Conservation (phyloP, 495 filamentous ascomycete genomes). For the Tuber brumale region DNA sequence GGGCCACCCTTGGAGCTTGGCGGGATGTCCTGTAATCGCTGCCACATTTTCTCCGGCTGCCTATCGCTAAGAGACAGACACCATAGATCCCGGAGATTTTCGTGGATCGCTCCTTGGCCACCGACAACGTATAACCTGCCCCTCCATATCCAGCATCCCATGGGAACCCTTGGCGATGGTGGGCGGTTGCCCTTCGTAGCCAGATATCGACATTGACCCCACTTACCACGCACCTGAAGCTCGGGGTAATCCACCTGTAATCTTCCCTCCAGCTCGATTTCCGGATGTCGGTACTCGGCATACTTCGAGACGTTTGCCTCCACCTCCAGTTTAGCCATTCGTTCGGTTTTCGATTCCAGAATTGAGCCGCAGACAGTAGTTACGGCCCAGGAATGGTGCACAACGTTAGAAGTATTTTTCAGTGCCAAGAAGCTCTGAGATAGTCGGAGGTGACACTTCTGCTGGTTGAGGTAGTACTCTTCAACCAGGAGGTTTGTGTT, state of each 20-base stretch:
- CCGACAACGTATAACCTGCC: conserved; percentile 24
- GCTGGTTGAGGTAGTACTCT: conserved; percentile 34
- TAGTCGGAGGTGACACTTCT: conserved; percentile 32
- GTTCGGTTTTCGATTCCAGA: conserved; percentile 21
- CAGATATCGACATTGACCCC: conserved; percentile 16
- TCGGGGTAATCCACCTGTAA: conserved; percentile 22
- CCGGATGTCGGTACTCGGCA: conserved; percentile 33
- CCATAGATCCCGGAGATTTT: conserved; percentile 32
- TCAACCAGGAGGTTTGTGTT: conserved; percentile 36
- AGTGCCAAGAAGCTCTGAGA: conserved; percentile 27
- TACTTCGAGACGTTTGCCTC: conserved; percentile 30
- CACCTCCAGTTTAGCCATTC: conserved; percentile 26
- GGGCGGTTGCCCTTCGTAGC: conserved; percentile 7
- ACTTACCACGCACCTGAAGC: conserved; percentile 30
- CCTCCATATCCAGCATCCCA: conserved; percentile 34
- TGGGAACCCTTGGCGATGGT: conserved; percentile 24
- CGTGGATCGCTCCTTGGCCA: conserved; percentile 24
- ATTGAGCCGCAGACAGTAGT: conserved; percentile 29
- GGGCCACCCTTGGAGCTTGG: conserved; percentile 18
- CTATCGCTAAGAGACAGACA: conserved; percentile 12
- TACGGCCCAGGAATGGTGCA: conserved; percentile 32
- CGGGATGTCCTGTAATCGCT: conserved; percentile 30
- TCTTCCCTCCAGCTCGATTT: conserved; percentile 23
- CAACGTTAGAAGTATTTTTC: conserved; percentile 30
- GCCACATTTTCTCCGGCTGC: conserved; percentile 12